Evolutionary conservation across 805 yeast genomes (phyloP).

Genomic region (Lachancea quebecensis): DNA sequence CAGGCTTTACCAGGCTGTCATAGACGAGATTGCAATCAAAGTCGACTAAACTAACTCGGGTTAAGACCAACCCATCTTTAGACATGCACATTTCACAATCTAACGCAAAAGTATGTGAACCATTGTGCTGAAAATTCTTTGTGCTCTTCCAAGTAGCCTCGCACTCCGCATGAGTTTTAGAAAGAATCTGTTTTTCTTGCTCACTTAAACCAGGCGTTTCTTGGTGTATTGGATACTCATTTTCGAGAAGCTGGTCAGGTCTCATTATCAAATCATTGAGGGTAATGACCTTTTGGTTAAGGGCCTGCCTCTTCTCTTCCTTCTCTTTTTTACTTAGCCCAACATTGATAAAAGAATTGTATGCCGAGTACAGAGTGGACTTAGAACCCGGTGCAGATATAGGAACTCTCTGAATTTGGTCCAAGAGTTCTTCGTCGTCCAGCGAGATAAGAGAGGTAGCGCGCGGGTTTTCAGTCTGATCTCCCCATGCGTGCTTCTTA

Average conservation of each 20-base stretch:
- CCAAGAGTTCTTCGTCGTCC: constrained; percentile 3
- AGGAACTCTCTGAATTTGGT: constrained; percentile 34
- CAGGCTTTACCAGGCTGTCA: constrained; percentile 76
- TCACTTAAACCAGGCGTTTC: constrained; percentile 16
- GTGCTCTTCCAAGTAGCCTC: constrained; percentile 47
- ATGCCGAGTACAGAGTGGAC: constrained; percentile 46
- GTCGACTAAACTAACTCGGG: constrained; percentile 72
- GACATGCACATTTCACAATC: constrained; percentile 93
- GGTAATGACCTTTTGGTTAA: constrained; percentile 32
- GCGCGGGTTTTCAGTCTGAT: constrained; percentile 11
- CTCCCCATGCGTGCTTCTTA: constrained; percentile 8
- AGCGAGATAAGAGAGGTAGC: constrained; percentile 6
- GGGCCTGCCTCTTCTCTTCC: constrained; percentile 29
- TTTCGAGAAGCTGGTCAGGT: constrained; percentile 39
- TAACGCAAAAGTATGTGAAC: constrained; percentile 63
- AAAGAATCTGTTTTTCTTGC: constrained; percentile 10
- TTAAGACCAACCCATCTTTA: constrained; percentile 53
- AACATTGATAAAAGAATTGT: constrained; percentile 48
- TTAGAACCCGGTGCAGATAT: constrained; percentile 61
- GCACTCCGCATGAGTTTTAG: constrained; percentile 5
- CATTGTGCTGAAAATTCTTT: constrained; percentile 43
- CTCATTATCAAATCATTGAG: constrained; percentile 49
- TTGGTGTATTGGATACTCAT: constrained; percentile 59
- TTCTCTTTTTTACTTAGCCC: constrained; percentile 54
- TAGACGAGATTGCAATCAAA: constrained; percentile 52